These are phyloP conservation scores for Dichotomopilus funicola DNA, from an alignment of 2,329 filamentous ascomycete species.

Conservation along the genomic window DNA sequence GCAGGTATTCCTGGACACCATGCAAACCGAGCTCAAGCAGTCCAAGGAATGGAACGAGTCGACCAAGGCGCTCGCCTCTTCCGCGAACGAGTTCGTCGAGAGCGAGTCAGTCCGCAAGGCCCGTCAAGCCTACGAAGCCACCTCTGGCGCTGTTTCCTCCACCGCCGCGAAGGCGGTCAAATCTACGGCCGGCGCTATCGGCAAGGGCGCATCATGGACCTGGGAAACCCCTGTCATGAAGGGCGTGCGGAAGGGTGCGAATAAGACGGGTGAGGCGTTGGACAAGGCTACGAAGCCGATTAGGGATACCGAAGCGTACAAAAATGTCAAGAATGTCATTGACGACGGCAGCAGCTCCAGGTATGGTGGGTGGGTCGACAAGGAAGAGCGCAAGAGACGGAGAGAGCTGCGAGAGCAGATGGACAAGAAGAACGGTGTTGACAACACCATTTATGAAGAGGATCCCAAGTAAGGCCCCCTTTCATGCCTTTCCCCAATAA, in stretches of 20 bases:
- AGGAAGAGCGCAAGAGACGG: slow-evolving; percentile 80
- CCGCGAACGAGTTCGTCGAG: slow-evolving; percentile 85
- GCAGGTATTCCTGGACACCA: slow-evolving; percentile 98
- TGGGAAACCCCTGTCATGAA: slow-evolving; percentile 95
- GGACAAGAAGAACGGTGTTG: slow-evolving; percentile 42
- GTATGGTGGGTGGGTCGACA: slow-evolving; percentile 95
- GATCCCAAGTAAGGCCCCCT: slow-evolving; percentile 68
- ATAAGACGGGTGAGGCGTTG: slow-evolving; percentile 75
- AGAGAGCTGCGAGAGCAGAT: slow-evolving; percentile 68
- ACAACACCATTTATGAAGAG: slow-evolving; percentile 62
- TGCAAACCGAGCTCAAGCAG: slow-evolving; percentile 86
- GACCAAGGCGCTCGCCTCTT: slow-evolving; percentile 86
- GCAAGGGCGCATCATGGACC: slow-evolving; percentile 89
- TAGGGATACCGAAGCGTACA: slow-evolving; percentile 88
- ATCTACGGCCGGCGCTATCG: slow-evolving; percentile 76
- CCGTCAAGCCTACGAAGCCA: slow-evolving; percentile 77
- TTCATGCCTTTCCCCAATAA: neutral
- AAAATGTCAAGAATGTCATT: slow-evolving; percentile 90
- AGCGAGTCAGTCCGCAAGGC: slow-evolving; percentile 86
- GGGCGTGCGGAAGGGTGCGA: slow-evolving; percentile 79
- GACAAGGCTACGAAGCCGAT: slow-evolving; percentile 95
- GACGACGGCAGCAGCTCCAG: slow-evolving; percentile 94
- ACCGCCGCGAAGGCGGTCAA: slow-evolving; percentile 77
- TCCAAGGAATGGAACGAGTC: slow-evolving; percentile 99
- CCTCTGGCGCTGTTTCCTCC: slow-evolving; percentile 73